phyloP scores from a whole-genome alignment of 2,329 filamentous ascomycete species.

The Calonectria ilicicola region DNA sequence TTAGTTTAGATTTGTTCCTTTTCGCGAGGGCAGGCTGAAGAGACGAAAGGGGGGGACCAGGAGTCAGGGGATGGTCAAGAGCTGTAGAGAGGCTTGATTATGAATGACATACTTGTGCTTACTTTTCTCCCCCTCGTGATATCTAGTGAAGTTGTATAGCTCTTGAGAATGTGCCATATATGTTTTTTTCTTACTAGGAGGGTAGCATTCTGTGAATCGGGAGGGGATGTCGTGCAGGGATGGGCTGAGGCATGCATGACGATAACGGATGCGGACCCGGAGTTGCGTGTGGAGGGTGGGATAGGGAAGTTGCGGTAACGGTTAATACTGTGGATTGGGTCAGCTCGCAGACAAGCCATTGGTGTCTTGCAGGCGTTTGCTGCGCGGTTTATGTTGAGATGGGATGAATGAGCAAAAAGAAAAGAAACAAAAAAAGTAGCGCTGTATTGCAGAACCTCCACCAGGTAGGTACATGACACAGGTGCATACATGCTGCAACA shows the following conservation, averaged over 20 bases:
- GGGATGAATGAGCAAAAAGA: slow-evolving; percentile 1
- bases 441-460: neutral
- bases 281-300: slow-evolving; percentile 22
- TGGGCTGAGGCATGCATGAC: slow-evolving; percentile 25
- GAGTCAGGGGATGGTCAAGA: neutral
- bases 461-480: neutral
- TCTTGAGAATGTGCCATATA: neutral
- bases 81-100: neutral
- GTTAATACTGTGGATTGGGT: neutral
- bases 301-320: slow-evolving; percentile 25
- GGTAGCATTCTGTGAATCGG: slow-evolving; percentile 4
- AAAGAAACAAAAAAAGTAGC: neutral
- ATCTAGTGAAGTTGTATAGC: neutral
- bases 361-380: neutral
- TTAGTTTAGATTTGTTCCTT: neutral
- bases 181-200: neutral
- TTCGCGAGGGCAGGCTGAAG: neutral
- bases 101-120: neutral
- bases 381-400: neutral
- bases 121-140: neutral
- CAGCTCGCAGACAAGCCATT: slow-evolving; percentile 7
- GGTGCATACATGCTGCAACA: slow-evolving; percentile 1
- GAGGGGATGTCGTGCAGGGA: slow-evolving; percentile 18
- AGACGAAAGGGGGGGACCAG: neutral
- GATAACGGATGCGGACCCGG: slow-evolving; percentile 18